These are phyloP conservation scores for Hawksworthiomyces lignivorus DNA, from an alignment of 2,329 filamentous ascomycete genomes.

Conservation along the genomic window DNA sequence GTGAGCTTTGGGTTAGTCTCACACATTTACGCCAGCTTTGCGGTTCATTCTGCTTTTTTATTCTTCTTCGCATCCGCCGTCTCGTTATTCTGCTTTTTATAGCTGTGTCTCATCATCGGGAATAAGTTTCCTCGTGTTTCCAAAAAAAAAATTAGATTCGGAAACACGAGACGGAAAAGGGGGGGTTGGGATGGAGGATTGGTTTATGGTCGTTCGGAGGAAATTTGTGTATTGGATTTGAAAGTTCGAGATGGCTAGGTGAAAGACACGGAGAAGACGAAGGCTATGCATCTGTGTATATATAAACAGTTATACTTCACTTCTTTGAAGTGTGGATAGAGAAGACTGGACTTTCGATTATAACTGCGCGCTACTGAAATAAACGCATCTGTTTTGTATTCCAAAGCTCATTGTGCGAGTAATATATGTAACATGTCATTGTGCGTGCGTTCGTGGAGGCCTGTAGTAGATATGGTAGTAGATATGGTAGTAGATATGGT, in stretches of 20 bases:
- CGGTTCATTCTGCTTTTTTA: neutral
- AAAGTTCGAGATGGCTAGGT: slow-evolving; percentile 1
- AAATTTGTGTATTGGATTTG: slow-evolving; percentile 4
- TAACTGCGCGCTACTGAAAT: too few species aligned
- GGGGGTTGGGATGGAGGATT: neutral
- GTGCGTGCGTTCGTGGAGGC: too few species aligned
- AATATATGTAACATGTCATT: too few species aligned
- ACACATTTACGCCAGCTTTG: slow-evolving; percentile 3
- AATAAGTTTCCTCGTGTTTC: slow-evolving; percentile 2
- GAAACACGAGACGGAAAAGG: too few species aligned
- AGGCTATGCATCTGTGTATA: slow-evolving; percentile 13
- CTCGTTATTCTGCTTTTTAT: slow-evolving; percentile 6
- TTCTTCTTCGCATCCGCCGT: slow-evolving; percentile 4
- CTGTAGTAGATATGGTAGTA: too few species aligned
- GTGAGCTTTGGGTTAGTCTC: slow-evolving; percentile 12
- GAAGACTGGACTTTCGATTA: too few species aligned
- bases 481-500: too few species aligned
- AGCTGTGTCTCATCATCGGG: neutral
- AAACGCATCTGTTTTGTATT: too few species aligned
- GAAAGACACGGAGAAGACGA: slow-evolving; percentile 2
- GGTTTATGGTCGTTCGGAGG: too few species aligned
- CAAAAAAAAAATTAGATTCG: slow-evolving; percentile 3
- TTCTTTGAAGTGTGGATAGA: too few species aligned
- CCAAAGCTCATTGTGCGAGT: too few species aligned
- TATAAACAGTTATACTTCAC: too few species aligned